A percentile compares a stretch with the other conserved stretches of the same genome.
Conservation (phyloP, 345 rosid genomes). For the Clausena lansium region DNA sequence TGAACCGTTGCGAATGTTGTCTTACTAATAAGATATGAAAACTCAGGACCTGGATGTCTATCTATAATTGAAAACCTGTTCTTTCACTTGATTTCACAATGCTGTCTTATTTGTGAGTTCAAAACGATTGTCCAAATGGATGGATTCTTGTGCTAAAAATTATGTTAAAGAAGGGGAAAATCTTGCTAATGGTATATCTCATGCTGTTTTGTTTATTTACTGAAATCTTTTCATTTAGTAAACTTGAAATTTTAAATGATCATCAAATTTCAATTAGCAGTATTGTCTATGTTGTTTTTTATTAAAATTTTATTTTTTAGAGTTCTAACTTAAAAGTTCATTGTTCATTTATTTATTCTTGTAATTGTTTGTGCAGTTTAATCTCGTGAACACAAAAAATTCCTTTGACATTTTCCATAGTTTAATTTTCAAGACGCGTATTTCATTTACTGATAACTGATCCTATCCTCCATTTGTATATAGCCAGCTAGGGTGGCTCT, state of each 20-base stretch:
- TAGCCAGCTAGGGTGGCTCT: constrained; percentile 93
- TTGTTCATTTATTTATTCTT: not conserved
- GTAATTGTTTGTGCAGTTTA: not conserved
- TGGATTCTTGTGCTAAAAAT: not conserved
- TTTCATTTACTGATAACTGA: not conserved
- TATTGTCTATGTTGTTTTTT: not conserved
- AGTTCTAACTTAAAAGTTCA: not conserved
- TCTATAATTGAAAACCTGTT: not conserved
- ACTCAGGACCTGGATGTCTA: not conserved
- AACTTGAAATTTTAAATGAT: not conserved
- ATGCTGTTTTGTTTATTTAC: too few species aligned
- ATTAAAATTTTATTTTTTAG: too few species aligned
- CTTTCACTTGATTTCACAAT: not conserved
- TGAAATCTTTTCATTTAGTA: too few species aligned
- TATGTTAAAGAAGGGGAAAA: too few species aligned
- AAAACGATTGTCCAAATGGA: not conserved
- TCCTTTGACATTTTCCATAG: not conserved
- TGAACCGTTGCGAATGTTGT: not conserved
- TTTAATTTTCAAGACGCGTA: not conserved
- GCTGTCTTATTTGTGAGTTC: not conserved
- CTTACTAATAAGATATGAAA: not conserved
- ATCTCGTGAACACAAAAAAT: not conserved
- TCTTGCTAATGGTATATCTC: too few species aligned
- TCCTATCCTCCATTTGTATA: constrained; percentile 11
- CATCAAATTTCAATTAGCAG: not conserved